phyloP scores from a whole-genome alignment of 2,329 filamentous ascomycete genomes.

The Monilinia aucupariae region DNA sequence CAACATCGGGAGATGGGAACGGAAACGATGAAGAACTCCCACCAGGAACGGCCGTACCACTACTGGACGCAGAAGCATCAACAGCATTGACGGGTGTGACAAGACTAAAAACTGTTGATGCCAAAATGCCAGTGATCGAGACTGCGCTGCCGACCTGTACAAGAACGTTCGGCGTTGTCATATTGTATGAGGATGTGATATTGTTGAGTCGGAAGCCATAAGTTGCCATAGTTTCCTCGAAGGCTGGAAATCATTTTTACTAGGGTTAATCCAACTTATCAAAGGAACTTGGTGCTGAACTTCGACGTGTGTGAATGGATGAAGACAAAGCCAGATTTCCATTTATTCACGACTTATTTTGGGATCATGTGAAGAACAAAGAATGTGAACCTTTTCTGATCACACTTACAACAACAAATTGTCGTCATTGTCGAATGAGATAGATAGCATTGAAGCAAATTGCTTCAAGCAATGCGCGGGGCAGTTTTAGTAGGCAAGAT shows the following conservation, averaged over 20 bases:
- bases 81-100: neutral
- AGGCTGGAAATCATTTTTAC: neutral
- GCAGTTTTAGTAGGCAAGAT: neutral
- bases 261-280: neutral
- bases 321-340: slow-evolving; percentile 1
- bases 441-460: neutral
- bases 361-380: slow-evolving; percentile 5
- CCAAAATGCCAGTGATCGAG: neutral
- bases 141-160: neutral
- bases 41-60: neutral
- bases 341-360: slow-evolving; percentile 5
- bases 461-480: neutral
- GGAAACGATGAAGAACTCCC: neutral
- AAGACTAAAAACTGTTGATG: neutral
- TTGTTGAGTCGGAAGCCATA: neutral
- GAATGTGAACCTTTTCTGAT: neutral
- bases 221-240: neutral
- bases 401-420: neutral
- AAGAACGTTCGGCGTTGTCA: neutral
- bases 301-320: slow-evolving; percentile 2
- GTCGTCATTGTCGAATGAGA: neutral
- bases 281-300: neutral
- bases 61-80: neutral
- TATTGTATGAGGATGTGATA: neutral
- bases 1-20: neutral